phyloP scores from a whole-genome alignment of 1,139 yeast genomes.

The Tardiomyces depauwii region DNA sequence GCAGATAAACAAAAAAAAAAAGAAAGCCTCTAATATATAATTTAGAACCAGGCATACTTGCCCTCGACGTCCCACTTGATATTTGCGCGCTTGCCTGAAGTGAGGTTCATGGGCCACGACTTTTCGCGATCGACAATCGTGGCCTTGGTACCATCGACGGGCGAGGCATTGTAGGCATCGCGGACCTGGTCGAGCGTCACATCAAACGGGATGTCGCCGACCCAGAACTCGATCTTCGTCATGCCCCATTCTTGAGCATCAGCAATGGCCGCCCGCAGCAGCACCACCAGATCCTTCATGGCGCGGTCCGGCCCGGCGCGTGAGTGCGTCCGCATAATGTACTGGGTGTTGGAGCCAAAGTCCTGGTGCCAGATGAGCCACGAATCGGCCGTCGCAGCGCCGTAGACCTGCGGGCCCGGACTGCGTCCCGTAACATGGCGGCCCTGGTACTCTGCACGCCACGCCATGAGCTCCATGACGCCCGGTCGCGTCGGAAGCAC shows the following conservation, averaged over 20 bases:
- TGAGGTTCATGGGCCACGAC: slow-evolving; percentile 21
- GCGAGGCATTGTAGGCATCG: slow-evolving; percentile 3
- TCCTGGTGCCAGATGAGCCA: slow-evolving; percentile 40
- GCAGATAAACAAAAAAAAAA: no score
- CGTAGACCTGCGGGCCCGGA: slow-evolving; percentile 18
- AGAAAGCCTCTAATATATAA: no score
- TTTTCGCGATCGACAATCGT: slow-evolving; percentile 6
- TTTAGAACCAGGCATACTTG: slow-evolving; percentile 22
- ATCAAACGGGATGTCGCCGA: slow-evolving; percentile 16
- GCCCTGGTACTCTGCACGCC: slow-evolving; percentile 30
- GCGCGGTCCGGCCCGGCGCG: neutral
- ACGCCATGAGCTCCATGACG: slow-evolving; percentile 31
- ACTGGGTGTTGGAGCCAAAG: slow-evolving; percentile 29
- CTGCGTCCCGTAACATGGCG: slow-evolving; percentile 9
- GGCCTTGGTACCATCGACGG: slow-evolving; percentile 2
- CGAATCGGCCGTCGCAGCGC: slow-evolving; percentile 23
- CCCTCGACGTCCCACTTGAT: slow-evolving; percentile 19
- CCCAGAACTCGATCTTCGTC: slow-evolving; percentile 15
- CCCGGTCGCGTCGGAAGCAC: slow-evolving; percentile 29
- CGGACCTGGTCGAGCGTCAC: slow-evolving; percentile 7
- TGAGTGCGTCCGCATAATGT: slow-evolving; percentile 17
- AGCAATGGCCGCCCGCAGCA: slow-evolving; percentile 17
- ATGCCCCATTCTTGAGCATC: slow-evolving; percentile 18
- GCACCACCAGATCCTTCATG: slow-evolving; percentile 6
- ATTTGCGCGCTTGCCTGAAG: slow-evolving; percentile 5